These are phyloP conservation scores for Lecanicillium sp. DNA, from an alignment of 2,329 filamentous ascomycete species.

Conservation along the genomic window DNA sequence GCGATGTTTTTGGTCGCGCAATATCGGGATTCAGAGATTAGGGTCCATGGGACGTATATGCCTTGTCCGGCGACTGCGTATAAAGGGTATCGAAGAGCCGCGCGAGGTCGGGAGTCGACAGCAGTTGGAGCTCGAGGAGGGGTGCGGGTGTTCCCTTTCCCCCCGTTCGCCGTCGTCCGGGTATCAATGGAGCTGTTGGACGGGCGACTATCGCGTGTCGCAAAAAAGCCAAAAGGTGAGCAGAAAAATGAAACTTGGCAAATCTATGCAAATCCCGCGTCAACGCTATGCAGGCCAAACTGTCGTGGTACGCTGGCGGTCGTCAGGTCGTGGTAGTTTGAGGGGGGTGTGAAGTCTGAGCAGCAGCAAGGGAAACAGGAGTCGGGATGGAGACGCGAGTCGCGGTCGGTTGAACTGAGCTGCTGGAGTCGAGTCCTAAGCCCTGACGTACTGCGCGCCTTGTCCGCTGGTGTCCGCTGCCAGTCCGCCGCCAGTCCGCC, in stretches of 20 bases:
- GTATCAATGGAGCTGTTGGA: background rate
- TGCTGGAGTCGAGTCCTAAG: background rate
- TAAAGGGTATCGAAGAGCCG: background rate
- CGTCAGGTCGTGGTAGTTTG: conserved; percentile 3
- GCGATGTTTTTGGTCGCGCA: background rate
- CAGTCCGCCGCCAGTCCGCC: too few species aligned
- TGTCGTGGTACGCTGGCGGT: background rate
- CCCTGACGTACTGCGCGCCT: too few species aligned
- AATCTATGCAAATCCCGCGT: background rate
- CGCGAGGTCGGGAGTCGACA: background rate
- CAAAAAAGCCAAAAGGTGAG: background rate
- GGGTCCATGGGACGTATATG: background rate
- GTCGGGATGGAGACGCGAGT: conserved; percentile 4
- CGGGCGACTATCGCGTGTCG: background rate
- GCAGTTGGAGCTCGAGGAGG: conserved; percentile 7
- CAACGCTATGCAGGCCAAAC: background rate
- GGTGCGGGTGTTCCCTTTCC: conserved; percentile 7
- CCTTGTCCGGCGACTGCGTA: background rate
- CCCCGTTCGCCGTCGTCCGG: too few species aligned
- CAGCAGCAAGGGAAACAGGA: conserved; percentile 2
- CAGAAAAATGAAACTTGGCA: background rate
- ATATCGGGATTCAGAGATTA: background rate
- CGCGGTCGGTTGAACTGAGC: background rate
- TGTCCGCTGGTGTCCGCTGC: too few species aligned
- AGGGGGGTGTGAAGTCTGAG: background rate